Evolutionary conservation across 345 rosid genomes (phyloP).

Genomic region (Kernera saxatilis): DNA sequence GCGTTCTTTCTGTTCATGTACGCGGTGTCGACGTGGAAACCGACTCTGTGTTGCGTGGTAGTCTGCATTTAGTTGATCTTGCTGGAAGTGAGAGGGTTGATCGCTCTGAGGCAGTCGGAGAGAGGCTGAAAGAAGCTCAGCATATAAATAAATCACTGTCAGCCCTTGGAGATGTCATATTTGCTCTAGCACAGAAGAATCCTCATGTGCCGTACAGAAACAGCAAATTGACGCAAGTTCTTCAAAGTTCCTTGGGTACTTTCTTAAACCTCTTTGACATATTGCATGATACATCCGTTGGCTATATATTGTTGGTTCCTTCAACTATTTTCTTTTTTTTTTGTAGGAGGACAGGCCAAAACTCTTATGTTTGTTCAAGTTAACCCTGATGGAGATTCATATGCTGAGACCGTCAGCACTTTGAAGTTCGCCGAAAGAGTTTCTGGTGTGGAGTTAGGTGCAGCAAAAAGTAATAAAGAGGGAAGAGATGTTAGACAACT

Average conservation of each 20-base stretch:
- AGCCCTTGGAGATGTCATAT: conserved; percentile 95
- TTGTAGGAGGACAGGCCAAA: conserved; percentile 93
- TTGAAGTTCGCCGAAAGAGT: conserved; percentile 95
- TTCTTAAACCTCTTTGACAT: background rate
- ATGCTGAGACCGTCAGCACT: conserved; percentile 85
- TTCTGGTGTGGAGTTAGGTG: conserved; percentile 95
- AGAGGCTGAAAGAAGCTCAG: conserved; percentile 93
- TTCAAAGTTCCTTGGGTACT: conserved; percentile 93
- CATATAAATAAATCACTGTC: conserved; percentile 93
- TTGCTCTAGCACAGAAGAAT: conserved; percentile 81
- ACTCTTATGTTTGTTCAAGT: conserved; percentile 98
- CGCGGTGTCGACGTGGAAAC: conserved; percentile 66
- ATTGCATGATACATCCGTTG: background rate
- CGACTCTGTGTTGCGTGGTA: conserved; percentile 72
- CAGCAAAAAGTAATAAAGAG: conserved; percentile 87
- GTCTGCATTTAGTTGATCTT: conserved; percentile 86
- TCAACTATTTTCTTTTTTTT: background rate
- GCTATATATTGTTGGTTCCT: conserved; percentile 7
- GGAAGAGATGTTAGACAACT: conserved; percentile 87
- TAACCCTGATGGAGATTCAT: conserved; percentile 88
- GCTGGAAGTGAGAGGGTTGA: conserved; percentile 99
- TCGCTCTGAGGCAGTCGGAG: conserved; percentile 96
- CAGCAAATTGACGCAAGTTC: conserved; percentile 97
- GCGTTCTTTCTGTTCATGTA: conserved; percentile 91
- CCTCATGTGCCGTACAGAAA: conserved; percentile 90